Base-by-base conservation (phyloP, 2,329 filamentous ascomycete species). In the Coniochaeta sp. region DNA sequence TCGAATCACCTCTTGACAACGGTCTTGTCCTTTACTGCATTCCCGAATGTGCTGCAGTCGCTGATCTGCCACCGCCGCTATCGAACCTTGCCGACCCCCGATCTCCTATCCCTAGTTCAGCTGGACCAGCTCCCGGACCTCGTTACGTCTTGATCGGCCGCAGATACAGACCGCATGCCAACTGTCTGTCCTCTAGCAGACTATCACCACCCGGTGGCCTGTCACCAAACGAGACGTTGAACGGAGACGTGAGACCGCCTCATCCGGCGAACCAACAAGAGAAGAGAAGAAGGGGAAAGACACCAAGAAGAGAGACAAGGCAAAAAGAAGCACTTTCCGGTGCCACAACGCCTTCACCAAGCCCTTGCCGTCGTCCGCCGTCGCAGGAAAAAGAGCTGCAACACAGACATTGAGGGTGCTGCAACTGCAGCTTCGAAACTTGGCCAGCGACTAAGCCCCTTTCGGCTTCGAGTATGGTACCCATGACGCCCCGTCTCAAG, bases 401-500 rank as follows among this genome's bases (percentile, higher is more conserved):
- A 54, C 51, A 55, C 48, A 42, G 18, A 42, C 38, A 22, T 24
- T 42, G 18, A n/a, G 51, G 40, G n/a, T n/a, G n/a, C n/a, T n/a
- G n/a, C n/a, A n/a, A n/a, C n/a, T 56, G 57, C 58, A 58, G 57
- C 58, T 58, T 63, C 58, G 57, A 62, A 60, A 63, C 59, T 58
- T 60, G 61, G 57, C 58, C 27, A 55, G 58, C 56, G 57, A 60
- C 63, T 70, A 68, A 63, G 58, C 67, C 65, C 58, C 60, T 66
- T 67, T 63, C 60, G 67, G 68, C 59, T 66, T 64, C 67, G 67
- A 75, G 68, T 68, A 82, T 82, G 79, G 78, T 77, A 70, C 78
- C 79, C 68, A 71, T 74, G 67, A 72, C 78, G 67, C 77, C 79
- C 69, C 77, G 78, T 70, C 74, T 78, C 68, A 81, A 76, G 72